phyloP scores from a whole-genome alignment of 129 eudicot species.

The Flaveria linearis region DNA sequence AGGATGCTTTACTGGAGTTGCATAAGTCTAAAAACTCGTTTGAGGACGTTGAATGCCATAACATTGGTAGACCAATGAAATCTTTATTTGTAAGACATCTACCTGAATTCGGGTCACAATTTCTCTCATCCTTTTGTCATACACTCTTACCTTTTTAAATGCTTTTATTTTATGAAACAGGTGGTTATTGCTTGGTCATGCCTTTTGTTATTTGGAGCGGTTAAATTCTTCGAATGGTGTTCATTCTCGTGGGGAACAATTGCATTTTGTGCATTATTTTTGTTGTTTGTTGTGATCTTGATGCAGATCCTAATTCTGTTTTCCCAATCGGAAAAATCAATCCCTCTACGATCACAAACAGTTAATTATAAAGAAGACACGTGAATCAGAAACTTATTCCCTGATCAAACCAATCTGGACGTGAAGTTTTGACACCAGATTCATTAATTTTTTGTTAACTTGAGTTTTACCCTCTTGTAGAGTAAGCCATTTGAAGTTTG shows the following conservation, averaged over 20 bases:
- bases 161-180: conserved; percentile 34
- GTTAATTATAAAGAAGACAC: conserved; percentile 29
- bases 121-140: not conserved
- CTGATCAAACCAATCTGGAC: conserved; percentile 17
- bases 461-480: not conserved
- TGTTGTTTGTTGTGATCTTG: conserved; percentile 50
- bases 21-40: conserved; percentile 54
- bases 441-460: not conserved
- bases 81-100: conserved; percentile 56
- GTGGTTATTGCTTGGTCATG: conserved; percentile 68
- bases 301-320: conserved; percentile 69
- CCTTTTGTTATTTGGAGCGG: conserved; percentile 37
- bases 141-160: not conserved
- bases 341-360: conserved; percentile 42
- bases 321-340: conserved; percentile 61
- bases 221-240: conserved; percentile 49
- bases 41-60: conserved; percentile 46
- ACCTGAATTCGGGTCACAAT: not conserved
- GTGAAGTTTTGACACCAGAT: not conserved
- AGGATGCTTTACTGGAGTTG: conserved; percentile 79
- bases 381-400: conserved; percentile 54
- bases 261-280: conserved; percentile 41
- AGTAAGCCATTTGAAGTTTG: not conserved
- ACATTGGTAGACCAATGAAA: conserved; percentile 67
- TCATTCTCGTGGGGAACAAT: conserved; percentile 63